Conservation (phyloP, 768 basidiomycete species). For the Rhodosporidiobolus sp. region DNA sequence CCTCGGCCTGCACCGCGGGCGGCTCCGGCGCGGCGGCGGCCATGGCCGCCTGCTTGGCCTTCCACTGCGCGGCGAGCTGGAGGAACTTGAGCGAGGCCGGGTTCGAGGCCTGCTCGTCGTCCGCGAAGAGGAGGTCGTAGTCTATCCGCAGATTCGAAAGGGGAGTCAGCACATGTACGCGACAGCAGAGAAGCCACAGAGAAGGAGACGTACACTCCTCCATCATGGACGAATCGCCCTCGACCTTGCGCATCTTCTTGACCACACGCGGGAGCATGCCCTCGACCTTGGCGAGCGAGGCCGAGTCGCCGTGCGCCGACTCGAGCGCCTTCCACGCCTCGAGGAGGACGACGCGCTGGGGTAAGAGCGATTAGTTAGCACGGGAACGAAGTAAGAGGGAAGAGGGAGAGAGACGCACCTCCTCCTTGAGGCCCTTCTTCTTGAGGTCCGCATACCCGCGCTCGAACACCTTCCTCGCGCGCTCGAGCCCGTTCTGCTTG, state of each 20-base stretch:
- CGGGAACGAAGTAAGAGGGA: too few relatives aligned
- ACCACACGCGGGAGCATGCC: conserved; percentile 89
- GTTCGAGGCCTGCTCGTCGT: conserved; percentile 91
- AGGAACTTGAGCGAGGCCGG: conserved; percentile 93
- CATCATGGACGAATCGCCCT: conserved; percentile 37
- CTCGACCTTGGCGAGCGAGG: conserved; percentile 69
- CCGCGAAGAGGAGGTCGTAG: conserved; percentile 92
- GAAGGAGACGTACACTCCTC: conserved; percentile 34
- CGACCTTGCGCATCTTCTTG: conserved; percentile 67
- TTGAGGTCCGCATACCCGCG: conserved; percentile 84
- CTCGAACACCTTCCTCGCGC: conserved; percentile 76
- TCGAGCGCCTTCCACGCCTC: conserved; percentile 97
- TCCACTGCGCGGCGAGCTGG: conserved; percentile 90
- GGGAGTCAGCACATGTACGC: not conserved
- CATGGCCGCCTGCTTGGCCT: conserved; percentile 43
- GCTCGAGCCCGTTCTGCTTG: conserved; percentile 45
- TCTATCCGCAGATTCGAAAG: conserved; percentile 54
- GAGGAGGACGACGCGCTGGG: conserved; percentile 80
- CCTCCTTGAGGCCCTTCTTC: conserved; percentile 73
- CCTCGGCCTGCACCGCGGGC: not conserved
- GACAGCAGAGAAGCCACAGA: not conserved
- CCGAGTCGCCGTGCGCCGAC: conserved; percentile 67
- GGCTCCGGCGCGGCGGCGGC: conserved; percentile 9
- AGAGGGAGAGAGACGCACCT: conserved; percentile 57
- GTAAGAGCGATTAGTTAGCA: not conserved